Conservation (phyloP, 306 rosid species). For the Potentilla sterilis region DNA sequence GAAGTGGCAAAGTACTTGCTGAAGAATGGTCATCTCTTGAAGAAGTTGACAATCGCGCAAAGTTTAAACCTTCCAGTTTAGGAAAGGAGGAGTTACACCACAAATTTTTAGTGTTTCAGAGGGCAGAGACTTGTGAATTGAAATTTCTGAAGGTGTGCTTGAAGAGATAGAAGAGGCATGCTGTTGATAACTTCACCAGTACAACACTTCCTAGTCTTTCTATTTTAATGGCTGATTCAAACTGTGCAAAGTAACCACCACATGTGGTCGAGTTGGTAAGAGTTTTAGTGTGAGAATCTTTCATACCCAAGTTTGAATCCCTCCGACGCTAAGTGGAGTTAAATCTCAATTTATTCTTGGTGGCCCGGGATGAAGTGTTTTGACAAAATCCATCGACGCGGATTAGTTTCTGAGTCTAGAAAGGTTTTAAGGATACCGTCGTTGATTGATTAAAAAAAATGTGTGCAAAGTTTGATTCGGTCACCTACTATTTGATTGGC, state of each 20-base stretch:
- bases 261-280: too few relatives aligned
- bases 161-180: not conserved
- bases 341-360: too few relatives aligned
- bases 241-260: not conserved
- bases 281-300: too few relatives aligned
- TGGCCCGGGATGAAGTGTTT: too few relatives aligned
- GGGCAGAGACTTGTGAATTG: not conserved
- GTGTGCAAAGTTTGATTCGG: conserved; percentile 5
- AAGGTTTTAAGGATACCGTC: too few relatives aligned
- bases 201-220: not conserved
- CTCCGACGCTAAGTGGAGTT: too few relatives aligned
- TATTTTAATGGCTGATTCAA: not conserved
- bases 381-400: too few relatives aligned
- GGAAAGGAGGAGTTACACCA: too few relatives aligned
- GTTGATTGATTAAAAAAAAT: too few relatives aligned
- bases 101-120: not conserved
- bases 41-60: not conserved
- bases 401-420: too few relatives aligned
- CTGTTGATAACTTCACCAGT: not conserved
- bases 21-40: not conserved
- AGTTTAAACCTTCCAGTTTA: too few relatives aligned
- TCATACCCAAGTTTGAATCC: too few relatives aligned
- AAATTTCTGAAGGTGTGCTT: not conserved
- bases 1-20: not conserved
- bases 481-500: conserved; percentile 21